phyloP scores from a whole-genome alignment of 768 basidiomycete species.

The Porphyrellus cyaneotinctus region DNA sequence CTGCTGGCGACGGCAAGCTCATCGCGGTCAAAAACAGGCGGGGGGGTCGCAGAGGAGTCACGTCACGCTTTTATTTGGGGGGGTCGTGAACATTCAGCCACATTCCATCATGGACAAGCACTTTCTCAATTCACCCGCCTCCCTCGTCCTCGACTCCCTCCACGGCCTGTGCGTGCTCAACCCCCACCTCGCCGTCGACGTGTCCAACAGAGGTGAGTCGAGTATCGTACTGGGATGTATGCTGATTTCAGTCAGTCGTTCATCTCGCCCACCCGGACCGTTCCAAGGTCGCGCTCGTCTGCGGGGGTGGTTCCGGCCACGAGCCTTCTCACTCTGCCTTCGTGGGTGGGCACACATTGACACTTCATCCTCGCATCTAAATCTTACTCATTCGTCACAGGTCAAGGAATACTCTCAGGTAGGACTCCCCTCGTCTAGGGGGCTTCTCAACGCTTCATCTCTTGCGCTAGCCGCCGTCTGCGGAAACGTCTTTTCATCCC shows the following conservation, averaged over 20 bases:
- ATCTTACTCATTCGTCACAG: constrained; percentile 32
- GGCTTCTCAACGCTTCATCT: background rate
- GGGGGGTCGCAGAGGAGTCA: constrained; percentile 2
- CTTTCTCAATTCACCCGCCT: constrained; percentile 65
- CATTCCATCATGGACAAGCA: constrained; percentile 51
- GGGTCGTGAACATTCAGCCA: constrained; percentile 6
- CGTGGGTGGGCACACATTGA: constrained; percentile 55
- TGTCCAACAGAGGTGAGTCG: constrained; percentile 66
- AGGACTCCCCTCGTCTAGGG: background rate
- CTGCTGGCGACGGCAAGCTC: constrained; percentile 42
- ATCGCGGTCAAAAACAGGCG: constrained; percentile 25
- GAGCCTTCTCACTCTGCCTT: constrained; percentile 89
- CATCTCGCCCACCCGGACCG: constrained; percentile 54
- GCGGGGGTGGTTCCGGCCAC: constrained; percentile 86
- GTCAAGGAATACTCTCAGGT: constrained; percentile 77
- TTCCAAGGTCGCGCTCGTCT: constrained; percentile 70
- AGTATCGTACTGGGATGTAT: no score
- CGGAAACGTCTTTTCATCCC: constrained; percentile 88
- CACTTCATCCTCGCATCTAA: background rate
- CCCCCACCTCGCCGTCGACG: constrained; percentile 67
- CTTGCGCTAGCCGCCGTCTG: constrained; percentile 64
- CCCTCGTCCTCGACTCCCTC: constrained; percentile 77
- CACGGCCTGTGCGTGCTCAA: constrained; percentile 68
- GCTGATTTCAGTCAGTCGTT: constrained; percentile 44
- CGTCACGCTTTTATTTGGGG: background rate